phyloP scores from a whole-genome alignment of 2,329 filamentous ascomycete genomes.

The Ophiostoma novo-ulmi region DNA sequence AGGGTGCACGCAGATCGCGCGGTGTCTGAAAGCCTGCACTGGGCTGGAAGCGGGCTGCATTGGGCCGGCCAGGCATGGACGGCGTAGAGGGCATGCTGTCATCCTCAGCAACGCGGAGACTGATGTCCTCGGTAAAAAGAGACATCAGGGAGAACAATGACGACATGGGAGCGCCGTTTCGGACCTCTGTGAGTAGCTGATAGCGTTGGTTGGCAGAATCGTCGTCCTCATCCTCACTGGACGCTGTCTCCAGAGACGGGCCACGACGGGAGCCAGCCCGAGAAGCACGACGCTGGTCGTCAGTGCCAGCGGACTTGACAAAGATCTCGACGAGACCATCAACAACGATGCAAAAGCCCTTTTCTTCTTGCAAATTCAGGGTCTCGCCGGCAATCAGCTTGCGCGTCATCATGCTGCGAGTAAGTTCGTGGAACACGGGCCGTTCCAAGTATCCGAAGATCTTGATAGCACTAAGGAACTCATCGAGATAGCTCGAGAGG shows the following conservation, averaged over 20 bases:
- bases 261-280: conserved; percentile 36
- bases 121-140: conserved; percentile 91
- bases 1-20: conserved; percentile 35
- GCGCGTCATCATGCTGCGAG: conserved; percentile 93
- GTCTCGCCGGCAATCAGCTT: conserved; percentile 96
- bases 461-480: conserved; percentile 97
- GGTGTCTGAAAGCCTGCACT: conserved; percentile 33
- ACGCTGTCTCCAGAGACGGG: conserved; percentile 36
- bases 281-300: not conserved
- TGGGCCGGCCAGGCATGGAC: conserved; percentile 31
- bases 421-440: conserved; percentile 95
- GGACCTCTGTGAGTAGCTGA: conserved; percentile 91
- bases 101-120: conserved; percentile 67
- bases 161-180: conserved; percentile 97
- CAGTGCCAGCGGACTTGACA: conserved; percentile 74
- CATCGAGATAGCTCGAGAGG: conserved; percentile 91
- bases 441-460: conserved; percentile 96
- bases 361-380: conserved; percentile 90
- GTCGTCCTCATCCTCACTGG: conserved; percentile 53
- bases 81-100: conserved; percentile 39
- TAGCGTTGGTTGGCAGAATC: conserved; percentile 69
- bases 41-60: conserved; percentile 31
- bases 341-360: conserved; percentile 95
- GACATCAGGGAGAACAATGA: conserved; percentile 96
- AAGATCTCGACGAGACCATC: conserved; percentile 97